These are phyloP conservation scores for Pichia sp. DNA, from an alignment of 1,139 yeast genomes.

Conservation along the genomic window DNA sequence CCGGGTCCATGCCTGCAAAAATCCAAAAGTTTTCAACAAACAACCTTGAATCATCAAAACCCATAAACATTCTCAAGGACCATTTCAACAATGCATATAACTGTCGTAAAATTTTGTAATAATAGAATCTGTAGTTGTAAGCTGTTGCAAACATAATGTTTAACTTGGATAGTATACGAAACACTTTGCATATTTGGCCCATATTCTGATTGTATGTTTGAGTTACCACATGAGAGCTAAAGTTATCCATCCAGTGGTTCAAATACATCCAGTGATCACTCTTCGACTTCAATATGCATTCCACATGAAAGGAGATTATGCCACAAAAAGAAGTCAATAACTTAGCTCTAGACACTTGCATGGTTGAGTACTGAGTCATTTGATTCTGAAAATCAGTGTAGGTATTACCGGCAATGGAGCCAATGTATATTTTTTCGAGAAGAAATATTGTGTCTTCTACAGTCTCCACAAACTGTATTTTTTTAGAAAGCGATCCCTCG, in stretches of 20 bases:
- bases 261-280: constrained; percentile 25
- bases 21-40: constrained; percentile 1
- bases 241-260: constrained; percentile 22
- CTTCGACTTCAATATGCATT: constrained; percentile 6
- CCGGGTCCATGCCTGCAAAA: constrained; percentile 8
- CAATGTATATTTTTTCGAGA: constrained; percentile 23
- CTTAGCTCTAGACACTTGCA: not conserved
- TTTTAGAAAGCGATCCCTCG: constrained; percentile 21
- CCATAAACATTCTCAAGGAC: constrained; percentile 5
- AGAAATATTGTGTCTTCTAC: constrained; percentile 21
- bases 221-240: not conserved
- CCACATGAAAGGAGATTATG: constrained; percentile 18
- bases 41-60: constrained; percentile 6
- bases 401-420: constrained; percentile 13
- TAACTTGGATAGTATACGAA: not conserved
- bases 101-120: not conserved
- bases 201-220: not conserved
- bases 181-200: not conserved
- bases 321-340: constrained; percentile 15
- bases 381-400: constrained; percentile 10
- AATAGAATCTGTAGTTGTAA: constrained; percentile 6
- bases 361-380: constrained; percentile 11
- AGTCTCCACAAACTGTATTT: constrained; percentile 23
- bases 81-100: constrained; percentile 6
- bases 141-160: not conserved